Conservation (phyloP, 176 grass and related monocot genomes). For the Oryza coarctata region DNA sequence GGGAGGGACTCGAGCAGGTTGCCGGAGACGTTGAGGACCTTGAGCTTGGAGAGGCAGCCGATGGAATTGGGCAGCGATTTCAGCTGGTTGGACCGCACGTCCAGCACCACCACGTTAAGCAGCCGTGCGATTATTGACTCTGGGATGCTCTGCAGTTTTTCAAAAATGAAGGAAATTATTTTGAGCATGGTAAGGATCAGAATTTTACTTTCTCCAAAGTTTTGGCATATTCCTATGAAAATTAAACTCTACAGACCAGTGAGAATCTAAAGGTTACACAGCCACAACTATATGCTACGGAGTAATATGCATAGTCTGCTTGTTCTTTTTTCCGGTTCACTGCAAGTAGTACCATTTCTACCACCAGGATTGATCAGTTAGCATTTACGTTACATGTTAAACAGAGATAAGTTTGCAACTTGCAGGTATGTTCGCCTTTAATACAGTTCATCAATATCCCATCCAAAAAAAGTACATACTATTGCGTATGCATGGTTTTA, state of each 20-base stretch:
- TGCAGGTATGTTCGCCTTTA: not conserved
- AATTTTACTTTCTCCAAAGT: too few species aligned
- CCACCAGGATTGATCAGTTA: not conserved
- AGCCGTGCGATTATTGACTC: conserved; percentile 92
- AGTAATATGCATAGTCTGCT: not conserved
- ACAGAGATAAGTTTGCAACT: not conserved
- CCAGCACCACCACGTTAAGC: conserved; percentile 77
- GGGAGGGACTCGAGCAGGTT: conserved; percentile 79
- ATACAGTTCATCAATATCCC: not conserved
- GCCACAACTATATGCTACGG: not conserved
- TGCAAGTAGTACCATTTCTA: not conserved
- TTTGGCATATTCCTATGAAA: too few species aligned
- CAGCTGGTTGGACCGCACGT: conserved; percentile 93
- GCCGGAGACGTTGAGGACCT: conserved; percentile 88
- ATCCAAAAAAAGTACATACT: not conserved
- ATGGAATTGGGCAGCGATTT: conserved; percentile 91
- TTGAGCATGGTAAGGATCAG: too few species aligned
- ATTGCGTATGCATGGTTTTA: not conserved
- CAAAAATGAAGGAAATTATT: not conserved
- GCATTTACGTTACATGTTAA: not conserved
- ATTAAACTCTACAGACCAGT: too few species aligned
- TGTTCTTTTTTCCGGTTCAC: not conserved
- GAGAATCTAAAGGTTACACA: not conserved
- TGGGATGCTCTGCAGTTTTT: conserved; percentile 64
- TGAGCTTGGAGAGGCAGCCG: conserved; percentile 94